Conservation (phyloP, 1,284 basidiomycete genomes). For the Tremellales sp. region DNA sequence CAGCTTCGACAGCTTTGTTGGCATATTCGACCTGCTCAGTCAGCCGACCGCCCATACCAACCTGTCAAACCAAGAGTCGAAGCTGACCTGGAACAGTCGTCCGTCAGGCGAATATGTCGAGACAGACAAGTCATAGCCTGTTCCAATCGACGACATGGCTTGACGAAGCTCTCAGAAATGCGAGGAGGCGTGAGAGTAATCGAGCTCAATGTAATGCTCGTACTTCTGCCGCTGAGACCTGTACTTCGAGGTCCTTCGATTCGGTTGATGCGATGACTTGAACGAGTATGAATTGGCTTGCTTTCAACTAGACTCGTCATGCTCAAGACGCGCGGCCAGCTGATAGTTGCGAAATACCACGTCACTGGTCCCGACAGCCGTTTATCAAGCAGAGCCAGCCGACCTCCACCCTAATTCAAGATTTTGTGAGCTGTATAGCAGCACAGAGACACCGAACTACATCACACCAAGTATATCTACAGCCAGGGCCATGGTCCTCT, state of each 20-base stretch:
- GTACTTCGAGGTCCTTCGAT: too few species aligned
- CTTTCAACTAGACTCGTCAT: background rate
- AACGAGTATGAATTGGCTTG: too few species aligned
- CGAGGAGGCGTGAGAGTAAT: too few species aligned
- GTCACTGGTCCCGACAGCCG: too few species aligned
- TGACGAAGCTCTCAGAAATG: too few species aligned
- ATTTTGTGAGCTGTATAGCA: background rate
- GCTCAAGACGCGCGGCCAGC: background rate
- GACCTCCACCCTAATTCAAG: background rate
- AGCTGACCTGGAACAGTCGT: slow-evolving; percentile 85
- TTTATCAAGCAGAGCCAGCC: background rate
- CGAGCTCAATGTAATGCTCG: too few species aligned
- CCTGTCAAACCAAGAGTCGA: too few species aligned
- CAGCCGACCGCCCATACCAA: background rate
- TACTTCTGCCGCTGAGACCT: too few species aligned
- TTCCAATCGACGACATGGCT: slow-evolving; percentile 93
- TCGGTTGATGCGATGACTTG: too few species aligned
- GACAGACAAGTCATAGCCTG: slow-evolving; percentile 96
- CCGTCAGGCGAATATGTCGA: slow-evolving; percentile 99
- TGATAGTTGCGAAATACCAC: background rate
- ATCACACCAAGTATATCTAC: background rate
- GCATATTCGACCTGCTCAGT: slow-evolving; percentile 85
- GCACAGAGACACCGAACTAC: background rate
- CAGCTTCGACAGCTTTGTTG: slow-evolving; percentile 96
- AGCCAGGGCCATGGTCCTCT: slow-evolving; percentile 31